Percentiles rank a stretch among this genome's conserved stretches.
Conservation (phyloP, 495 filamentous ascomycete species). For the Aspergillus diversus region DNA sequence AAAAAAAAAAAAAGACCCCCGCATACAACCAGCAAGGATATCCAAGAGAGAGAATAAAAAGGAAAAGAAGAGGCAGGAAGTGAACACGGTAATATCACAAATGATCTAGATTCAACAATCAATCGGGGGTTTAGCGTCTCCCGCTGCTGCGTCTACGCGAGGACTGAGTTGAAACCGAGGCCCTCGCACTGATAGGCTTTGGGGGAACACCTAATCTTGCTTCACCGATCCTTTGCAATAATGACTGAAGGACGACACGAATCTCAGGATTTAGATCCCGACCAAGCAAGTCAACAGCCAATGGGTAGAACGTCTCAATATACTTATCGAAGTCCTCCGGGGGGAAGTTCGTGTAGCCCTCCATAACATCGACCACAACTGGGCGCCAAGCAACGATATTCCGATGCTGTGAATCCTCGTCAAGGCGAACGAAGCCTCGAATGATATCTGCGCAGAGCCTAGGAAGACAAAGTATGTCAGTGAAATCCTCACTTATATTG, state of each 20-base stretch:
- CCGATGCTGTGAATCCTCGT: conserved; percentile 92
- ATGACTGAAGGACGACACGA: conserved; percentile 70
- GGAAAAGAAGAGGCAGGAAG: conserved; percentile 17
- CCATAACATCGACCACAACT: conserved; percentile 96
- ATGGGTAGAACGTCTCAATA: conserved; percentile 80
- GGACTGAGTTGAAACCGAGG: conserved; percentile 40
- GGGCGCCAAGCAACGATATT: conserved; percentile 97
- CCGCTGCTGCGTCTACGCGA: conserved; percentile 37
- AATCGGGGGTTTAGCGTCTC: conserved; percentile 20
- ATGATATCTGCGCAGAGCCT: conserved; percentile 91
- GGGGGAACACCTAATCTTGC: conserved; percentile 66
- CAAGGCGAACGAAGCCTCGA: conserved; percentile 75
- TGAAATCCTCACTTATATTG: background rate
- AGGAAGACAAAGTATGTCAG: conserved; percentile 19
- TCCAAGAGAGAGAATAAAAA: conserved; percentile 34
- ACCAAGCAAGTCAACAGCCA: conserved; percentile 79
- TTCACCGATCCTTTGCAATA: conserved; percentile 83
- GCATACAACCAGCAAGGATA: conserved; percentile 32
- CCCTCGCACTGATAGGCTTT: conserved; percentile 48
- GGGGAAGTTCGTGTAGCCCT: conserved; percentile 89
- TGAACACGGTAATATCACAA: background rate
- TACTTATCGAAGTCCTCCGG: conserved; percentile 80
- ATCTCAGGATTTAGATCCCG: conserved; percentile 82
- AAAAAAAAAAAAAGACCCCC: conserved; percentile 14
- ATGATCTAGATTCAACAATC: conserved; percentile 8